phyloP scores from a whole-genome alignment of 768 basidiomycete genomes.

The Multifurca ochricompacta region DNA sequence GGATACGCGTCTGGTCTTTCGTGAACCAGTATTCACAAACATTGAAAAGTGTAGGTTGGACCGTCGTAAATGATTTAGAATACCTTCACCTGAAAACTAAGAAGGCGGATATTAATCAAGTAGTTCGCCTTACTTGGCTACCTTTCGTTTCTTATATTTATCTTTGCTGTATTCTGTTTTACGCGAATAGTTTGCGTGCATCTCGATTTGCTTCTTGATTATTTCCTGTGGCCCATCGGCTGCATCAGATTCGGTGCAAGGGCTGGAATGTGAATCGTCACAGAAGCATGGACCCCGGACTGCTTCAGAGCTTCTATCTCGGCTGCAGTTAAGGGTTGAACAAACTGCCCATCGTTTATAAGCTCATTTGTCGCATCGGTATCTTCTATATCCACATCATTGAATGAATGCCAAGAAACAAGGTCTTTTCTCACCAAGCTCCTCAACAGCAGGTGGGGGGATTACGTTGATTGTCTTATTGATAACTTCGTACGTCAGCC shows the following conservation, averaged over 20 bases:
- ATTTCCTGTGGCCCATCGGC: slow-evolving; percentile 60
- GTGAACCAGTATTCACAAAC: slow-evolving; percentile 84
- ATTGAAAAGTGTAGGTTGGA: slow-evolving; percentile 83
- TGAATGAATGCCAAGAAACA: background rate
- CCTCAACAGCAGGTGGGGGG: slow-evolving; percentile 58
- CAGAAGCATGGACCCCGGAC: slow-evolving; percentile 72
- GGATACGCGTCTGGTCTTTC: slow-evolving; percentile 74
- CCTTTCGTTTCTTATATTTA: slow-evolving; percentile 94
- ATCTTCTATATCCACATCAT: slow-evolving; percentile 55
- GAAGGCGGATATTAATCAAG: background rate
- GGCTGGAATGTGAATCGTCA: slow-evolving; percentile 29
- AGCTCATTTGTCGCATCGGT: slow-evolving; percentile 95
- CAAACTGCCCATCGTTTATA: slow-evolving; percentile 79
- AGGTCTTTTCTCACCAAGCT: slow-evolving; percentile 55
- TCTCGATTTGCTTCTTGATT: slow-evolving; percentile 88
- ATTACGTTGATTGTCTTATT: slow-evolving; percentile 60
- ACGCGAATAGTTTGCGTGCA: slow-evolving; percentile 83
- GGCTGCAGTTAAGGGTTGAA: slow-evolving; percentile 73
- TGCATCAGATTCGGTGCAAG: background rate
- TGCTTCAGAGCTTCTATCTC: slow-evolving; percentile 83
- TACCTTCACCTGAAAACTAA: slow-evolving; percentile 45
- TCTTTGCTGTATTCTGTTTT: slow-evolving; percentile 99
- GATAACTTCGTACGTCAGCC: slow-evolving; percentile 80
- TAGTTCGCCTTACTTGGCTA: slow-evolving; percentile 69
- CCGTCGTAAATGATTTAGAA: slow-evolving; percentile 76